Evolutionary conservation across 75 land plant species (phyloP), one percentile per base, ranked within the genome.

Genomic region (Cupressus sempervirens): DNA sequence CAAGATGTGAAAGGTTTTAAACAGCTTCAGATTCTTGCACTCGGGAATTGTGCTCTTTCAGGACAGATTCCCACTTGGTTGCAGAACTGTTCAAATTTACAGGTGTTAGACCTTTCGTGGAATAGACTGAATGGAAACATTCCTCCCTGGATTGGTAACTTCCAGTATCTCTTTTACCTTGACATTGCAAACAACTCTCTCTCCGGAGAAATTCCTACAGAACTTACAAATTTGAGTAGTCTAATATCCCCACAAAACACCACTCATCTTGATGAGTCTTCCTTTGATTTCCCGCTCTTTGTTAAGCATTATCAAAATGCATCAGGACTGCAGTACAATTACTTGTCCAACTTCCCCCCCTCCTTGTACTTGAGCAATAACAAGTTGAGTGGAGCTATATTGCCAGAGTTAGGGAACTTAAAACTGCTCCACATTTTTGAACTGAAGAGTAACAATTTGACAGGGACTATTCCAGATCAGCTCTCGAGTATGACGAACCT

Each of bases 181-280:
- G 97, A 95, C 83, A 70, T 95, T 41, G 93, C 95, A 8, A 92
- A 94, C 86, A 95, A 95, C 76, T 89, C 91, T 10, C 83, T 95
- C 4, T 50, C 89, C 15, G 96, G 96, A 32, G 89, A 85, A 43
- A 88, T 95, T 8, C 96, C 96, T 4, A 83, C 65, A 12, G 86
- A 86, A 20, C 29, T 96, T 76, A 87, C 88, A 7, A 76, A 85
- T 83, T 82, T 96, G 45, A 85, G 84, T 48, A 89, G 83, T 52
- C 29, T 40, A 26, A 62, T 88, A 26, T 29, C 50, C 20, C 48
- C 83, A 7, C 45, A 80, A 52, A 81, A 87, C 20, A 88, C 80
- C 46, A 41, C 5, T 70, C 18, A 82, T 14, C 30, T 41, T 14
- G 43, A 43, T 38, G 46, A 38, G 10, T 18, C 74, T 54, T 62